Percentiles rank a stretch among this genome's conserved stretches.
Evolutionary conservation across 192 early-diverging fungal genomes (phyloP).

Genomic region (Phlyctochytrium bullatum): DNA sequence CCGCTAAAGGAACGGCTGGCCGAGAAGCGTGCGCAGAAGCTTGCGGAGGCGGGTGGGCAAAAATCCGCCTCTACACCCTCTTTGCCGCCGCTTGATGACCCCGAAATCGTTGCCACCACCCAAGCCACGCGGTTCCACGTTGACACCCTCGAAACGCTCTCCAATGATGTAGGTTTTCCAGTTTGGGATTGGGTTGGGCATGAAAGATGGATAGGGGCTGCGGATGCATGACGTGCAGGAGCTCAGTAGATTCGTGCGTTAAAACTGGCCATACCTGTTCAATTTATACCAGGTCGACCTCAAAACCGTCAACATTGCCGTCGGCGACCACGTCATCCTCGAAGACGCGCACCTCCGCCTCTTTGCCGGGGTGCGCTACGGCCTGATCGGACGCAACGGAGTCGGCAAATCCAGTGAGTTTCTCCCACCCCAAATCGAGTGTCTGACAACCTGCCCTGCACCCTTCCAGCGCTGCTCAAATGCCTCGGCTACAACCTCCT

Average conservation of each 20-base stretch:
- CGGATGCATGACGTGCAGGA: no score
- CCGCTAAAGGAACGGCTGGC: no score
- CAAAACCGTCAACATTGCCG: constrained; percentile 70
- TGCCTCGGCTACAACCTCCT: constrained; percentile 60
- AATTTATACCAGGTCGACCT: no score
- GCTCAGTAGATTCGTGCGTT: no score
- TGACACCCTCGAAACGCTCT: constrained; percentile 74
- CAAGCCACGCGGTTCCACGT: constrained; percentile 83
- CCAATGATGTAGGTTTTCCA: constrained; percentile 81
- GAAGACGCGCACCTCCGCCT: constrained; percentile 74
- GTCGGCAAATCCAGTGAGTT: constrained; percentile 73
- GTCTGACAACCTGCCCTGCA: no score
- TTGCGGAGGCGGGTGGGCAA: no score
- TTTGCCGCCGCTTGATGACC: no score
- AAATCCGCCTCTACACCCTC: no score
- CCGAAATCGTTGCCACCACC: constrained; percentile 23
- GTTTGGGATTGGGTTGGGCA: no score
- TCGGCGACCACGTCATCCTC: constrained; percentile 65
- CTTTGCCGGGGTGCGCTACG: constrained; percentile 74
- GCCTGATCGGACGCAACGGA: constrained; percentile 74
- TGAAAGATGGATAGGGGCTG: no score
- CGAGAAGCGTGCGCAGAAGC: no score
- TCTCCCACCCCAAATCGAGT: constrained; percentile 8
- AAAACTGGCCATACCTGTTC: no score
- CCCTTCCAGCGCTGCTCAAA: constrained; percentile 62